Conservation (phyloP, 768 basidiomycete species). For the Rubroboletus pulcherrimus region DNA sequence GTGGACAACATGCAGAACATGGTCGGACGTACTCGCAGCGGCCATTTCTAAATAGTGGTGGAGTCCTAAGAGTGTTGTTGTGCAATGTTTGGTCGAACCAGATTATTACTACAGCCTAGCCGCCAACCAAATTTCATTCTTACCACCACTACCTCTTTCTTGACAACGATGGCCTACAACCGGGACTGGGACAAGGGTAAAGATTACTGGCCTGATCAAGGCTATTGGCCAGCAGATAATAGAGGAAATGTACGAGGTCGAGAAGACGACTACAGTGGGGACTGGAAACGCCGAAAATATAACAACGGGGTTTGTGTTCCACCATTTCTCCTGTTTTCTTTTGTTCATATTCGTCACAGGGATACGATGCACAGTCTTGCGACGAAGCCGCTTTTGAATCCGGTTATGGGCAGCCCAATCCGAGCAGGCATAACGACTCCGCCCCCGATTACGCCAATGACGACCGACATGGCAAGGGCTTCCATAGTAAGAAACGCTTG, state of each 20-base stretch:
- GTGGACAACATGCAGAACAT: not conserved
- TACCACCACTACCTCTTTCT: slow-evolving; percentile 21
- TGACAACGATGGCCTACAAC: slow-evolving; percentile 59
- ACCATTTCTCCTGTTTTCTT: not conserved
- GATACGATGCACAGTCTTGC: slow-evolving; percentile 50
- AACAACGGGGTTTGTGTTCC: slow-evolving; percentile 62
- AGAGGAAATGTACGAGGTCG: slow-evolving; percentile 47
- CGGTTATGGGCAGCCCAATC: slow-evolving; percentile 28
- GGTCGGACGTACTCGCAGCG: slow-evolving; percentile 52
- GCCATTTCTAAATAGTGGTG: slow-evolving; percentile 46
- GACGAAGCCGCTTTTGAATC: slow-evolving; percentile 43
- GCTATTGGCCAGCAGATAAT: slow-evolving; percentile 37
- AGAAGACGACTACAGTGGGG: slow-evolving; percentile 67
- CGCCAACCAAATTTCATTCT: slow-evolving; percentile 14
- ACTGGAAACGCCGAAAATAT: slow-evolving; percentile 76
- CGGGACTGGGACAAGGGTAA: slow-evolving; percentile 89
- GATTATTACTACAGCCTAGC: slow-evolving; percentile 1
- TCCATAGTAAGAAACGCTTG: slow-evolving; percentile 67
- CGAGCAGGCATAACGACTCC: slow-evolving; percentile 28
- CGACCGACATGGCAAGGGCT: slow-evolving; percentile 41
- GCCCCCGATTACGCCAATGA: slow-evolving; percentile 50
- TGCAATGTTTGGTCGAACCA: slow-evolving; percentile 26
- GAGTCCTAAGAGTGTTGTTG: slow-evolving; percentile 26
- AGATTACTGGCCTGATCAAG: slow-evolving; percentile 48
- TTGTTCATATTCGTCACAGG: slow-evolving; percentile 34